These are phyloP conservation scores for Deakozyma indianensis DNA, from an alignment of 805 yeast species.

Conservation along the genomic window DNA sequence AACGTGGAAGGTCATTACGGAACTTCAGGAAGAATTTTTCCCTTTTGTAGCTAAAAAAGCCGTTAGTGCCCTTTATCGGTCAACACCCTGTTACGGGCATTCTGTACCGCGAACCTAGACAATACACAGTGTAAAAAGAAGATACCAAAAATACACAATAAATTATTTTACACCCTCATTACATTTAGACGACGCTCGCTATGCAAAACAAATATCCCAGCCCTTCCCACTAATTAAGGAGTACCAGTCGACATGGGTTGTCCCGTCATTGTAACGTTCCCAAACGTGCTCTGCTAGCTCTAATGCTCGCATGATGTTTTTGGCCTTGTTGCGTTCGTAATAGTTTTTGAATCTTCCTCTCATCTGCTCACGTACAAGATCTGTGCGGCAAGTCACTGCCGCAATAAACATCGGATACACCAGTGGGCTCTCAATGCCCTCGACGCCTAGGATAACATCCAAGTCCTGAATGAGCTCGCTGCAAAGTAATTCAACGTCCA, in stretches of 20 bases:
- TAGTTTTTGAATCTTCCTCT: constrained; percentile 34
- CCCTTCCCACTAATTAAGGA: constrained; percentile 45
- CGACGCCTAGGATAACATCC: constrained; percentile 46
- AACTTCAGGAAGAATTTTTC: too few relatives aligned
- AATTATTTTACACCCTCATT: not conserved
- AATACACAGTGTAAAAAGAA: too few relatives aligned
- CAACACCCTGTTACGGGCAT: too few relatives aligned
- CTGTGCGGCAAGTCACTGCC: constrained; percentile 47
- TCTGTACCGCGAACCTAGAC: too few relatives aligned
- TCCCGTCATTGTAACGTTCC: constrained; percentile 33
- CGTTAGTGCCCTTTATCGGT: too few relatives aligned
- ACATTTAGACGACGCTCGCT: constrained; percentile 1
- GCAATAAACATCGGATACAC: constrained; percentile 68
- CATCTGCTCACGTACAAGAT: constrained; percentile 34
- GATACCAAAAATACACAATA: too few relatives aligned
- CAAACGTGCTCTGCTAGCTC: constrained; percentile 26
- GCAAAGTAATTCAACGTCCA: constrained; percentile 46
- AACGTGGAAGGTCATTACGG: constrained; percentile 1
- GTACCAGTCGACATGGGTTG: constrained; percentile 55
- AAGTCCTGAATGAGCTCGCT: constrained; percentile 40
- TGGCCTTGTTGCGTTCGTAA: constrained; percentile 47
- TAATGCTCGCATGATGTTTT: constrained; percentile 36
- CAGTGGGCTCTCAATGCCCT: constrained; percentile 46
- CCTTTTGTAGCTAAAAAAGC: too few relatives aligned
- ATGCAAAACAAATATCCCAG: constrained; percentile 72